Percentiles rank a stretch among this genome's conserved stretches.
phyloP scores from a whole-genome alignment of 2,329 filamentous ascomycete genomes.

The Colletotrichum sp. region DNA sequence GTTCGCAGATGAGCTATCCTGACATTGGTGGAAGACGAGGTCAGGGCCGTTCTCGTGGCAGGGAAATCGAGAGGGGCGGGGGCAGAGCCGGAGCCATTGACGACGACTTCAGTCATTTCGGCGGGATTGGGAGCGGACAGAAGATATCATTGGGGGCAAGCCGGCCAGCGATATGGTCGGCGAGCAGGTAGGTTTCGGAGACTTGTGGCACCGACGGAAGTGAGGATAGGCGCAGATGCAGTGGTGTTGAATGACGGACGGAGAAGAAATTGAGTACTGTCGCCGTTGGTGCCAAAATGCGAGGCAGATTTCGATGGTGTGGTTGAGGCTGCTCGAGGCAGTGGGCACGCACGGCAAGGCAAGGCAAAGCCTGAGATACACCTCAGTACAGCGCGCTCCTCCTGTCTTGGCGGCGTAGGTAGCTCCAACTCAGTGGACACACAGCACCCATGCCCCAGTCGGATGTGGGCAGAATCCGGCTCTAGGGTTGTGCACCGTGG shows the following conservation, averaged over 20 bases:
- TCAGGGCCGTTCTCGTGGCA: conserved; percentile 54
- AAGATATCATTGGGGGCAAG: conserved; percentile 20
- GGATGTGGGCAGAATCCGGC: neutral
- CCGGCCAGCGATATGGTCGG: conserved; percentile 8
- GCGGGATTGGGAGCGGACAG: conserved; percentile 22
- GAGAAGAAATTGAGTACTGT: neutral
- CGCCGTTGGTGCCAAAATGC: neutral
- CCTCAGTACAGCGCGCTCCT: neutral
- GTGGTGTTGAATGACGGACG: neutral
- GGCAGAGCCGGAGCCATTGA: conserved; percentile 35
- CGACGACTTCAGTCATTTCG: conserved; percentile 56
- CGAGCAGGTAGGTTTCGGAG: neutral
- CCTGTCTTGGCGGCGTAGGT: neutral
- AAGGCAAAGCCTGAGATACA: neutral
- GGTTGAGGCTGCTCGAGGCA: neutral
- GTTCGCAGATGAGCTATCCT: conserved; percentile 60
- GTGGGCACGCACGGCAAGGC: neutral
- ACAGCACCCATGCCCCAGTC: neutral
- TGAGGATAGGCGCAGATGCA: neutral
- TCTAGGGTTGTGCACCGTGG: neutral
- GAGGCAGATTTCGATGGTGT: neutral
- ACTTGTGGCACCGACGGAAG: neutral
- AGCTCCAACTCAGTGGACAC: neutral
- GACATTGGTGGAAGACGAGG: conserved; percentile 65
- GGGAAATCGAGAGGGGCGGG: conserved; percentile 53